Conservation (phyloP, 2,329 filamentous ascomycete species). For the Hirsutella rhossiliensis region DNA sequence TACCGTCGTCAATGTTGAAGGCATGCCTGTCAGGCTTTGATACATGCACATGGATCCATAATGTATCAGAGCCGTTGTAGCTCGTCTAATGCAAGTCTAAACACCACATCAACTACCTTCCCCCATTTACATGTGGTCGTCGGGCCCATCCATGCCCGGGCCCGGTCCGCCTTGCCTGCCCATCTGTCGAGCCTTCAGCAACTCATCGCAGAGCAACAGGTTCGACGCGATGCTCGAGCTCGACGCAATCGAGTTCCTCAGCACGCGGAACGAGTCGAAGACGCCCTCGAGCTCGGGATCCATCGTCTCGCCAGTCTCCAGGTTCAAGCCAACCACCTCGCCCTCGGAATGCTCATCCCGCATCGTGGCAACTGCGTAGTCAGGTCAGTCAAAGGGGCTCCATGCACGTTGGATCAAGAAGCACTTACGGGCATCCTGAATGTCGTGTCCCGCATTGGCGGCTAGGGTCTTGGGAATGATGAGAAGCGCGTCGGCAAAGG, state of each 20-base stretch:
- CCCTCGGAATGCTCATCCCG: conserved; percentile 81
- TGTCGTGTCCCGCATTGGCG: conserved; percentile 89
- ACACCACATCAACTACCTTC: conserved; percentile 22
- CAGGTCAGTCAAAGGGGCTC: conserved; percentile 5
- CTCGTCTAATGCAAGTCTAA: conserved; percentile 13
- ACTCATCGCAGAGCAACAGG: conserved; percentile 86
- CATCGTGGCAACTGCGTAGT: conserved; percentile 58
- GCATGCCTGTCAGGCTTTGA: too few species aligned
- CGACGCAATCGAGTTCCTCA: conserved; percentile 87
- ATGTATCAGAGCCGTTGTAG: not conserved
- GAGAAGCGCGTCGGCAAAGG: conserved; percentile 88
- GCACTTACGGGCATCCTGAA: conserved; percentile 81
- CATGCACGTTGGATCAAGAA: not conserved
- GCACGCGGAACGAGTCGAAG: conserved; percentile 89
- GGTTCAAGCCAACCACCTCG: conserved; percentile 74
- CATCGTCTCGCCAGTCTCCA: conserved; percentile 84
- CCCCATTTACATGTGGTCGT: conserved; percentile 35
- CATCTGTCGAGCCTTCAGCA: conserved; percentile 98
- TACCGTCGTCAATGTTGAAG: too few species aligned
- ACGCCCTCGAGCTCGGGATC: conserved; percentile 87
- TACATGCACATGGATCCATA: too few species aligned
- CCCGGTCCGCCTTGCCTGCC: conserved; percentile 50
- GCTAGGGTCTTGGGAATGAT: conserved; percentile 96
- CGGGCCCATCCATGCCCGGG: conserved; percentile 51
- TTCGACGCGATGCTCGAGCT: conserved; percentile 94